Percentiles rank a stretch among this genome's conserved stretches.
Conservation (phyloP, 2,329 filamentous ascomycete species). For the Bipolaris cookei region DNA sequence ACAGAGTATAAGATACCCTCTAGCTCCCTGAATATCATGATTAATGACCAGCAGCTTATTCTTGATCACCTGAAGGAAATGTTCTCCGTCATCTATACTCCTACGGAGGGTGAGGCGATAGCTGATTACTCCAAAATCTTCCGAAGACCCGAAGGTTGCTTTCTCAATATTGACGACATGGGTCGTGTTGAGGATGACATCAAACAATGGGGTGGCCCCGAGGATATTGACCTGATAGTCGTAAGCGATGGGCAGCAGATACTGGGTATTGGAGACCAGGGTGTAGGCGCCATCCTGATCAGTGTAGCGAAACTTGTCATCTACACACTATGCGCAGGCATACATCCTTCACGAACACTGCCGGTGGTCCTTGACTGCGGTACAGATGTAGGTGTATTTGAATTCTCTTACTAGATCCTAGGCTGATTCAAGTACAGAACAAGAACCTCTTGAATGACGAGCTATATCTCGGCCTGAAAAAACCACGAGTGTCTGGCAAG, state of each 20-base stretch:
- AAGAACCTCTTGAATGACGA: slow-evolving; percentile 74
- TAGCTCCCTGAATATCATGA: neutral
- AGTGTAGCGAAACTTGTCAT: slow-evolving; percentile 82
- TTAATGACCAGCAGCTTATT: slow-evolving; percentile 61
- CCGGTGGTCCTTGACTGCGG: slow-evolving; percentile 86
- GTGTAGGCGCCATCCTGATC: slow-evolving; percentile 83
- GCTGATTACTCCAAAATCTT: slow-evolving; percentile 82
- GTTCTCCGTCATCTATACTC: slow-evolving; percentile 90
- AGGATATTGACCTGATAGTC: slow-evolving; percentile 87
- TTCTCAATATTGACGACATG: slow-evolving; percentile 73
- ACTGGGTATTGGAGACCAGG: slow-evolving; percentile 87
- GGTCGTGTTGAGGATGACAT: slow-evolving; percentile 71
- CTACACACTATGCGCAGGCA: slow-evolving; percentile 84
- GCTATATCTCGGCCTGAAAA: slow-evolving; percentile 76
- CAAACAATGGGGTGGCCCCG: slow-evolving; percentile 69
- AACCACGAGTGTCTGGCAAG: slow-evolving; percentile 70
- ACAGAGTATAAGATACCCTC: slow-evolving; percentile 59
- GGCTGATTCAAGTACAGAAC: slow-evolving; percentile 57
- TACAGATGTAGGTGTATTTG: slow-evolving; percentile 63
- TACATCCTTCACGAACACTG: slow-evolving; percentile 78
- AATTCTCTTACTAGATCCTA: neutral
- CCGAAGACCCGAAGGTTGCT: slow-evolving; percentile 79
- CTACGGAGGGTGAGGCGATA: slow-evolving; percentile 88
- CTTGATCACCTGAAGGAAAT: slow-evolving; percentile 83
- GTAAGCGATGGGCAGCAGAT: slow-evolving; percentile 79